These are phyloP conservation scores for Plasmodium vinckei DNA, from an alignment of 169 alveolate genomes.

Conservation along the genomic window DNA sequence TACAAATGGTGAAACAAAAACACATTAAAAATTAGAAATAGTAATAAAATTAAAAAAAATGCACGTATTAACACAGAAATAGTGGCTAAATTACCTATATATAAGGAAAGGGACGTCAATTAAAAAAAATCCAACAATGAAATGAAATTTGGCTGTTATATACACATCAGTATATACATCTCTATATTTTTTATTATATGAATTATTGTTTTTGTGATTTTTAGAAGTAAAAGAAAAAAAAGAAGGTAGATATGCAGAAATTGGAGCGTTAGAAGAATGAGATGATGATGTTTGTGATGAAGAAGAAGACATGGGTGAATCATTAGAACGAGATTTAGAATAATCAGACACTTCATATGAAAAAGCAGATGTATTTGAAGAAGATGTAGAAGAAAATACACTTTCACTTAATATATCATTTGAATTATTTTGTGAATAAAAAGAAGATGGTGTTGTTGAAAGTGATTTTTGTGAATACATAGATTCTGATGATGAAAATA, in stretches of 20 bases:
- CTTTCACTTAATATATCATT: no score
- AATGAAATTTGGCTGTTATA: conserved; percentile 70
- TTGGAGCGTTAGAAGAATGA: not conserved
- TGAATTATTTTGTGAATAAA: no score
- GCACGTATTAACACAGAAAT: no score
- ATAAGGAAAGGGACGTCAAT: conserved; percentile 59
- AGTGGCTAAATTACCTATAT: conserved; percentile 17
- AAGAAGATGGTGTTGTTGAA: no score
- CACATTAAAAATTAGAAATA: not conserved
- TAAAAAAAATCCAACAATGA: conserved; percentile 58
- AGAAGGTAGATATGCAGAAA: conserved; percentile 14
- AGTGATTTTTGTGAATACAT: no score
- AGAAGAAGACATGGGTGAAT: not conserved
- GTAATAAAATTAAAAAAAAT: no score
- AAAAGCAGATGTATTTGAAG: no score
- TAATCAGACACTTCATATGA: no score
- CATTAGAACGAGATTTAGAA: not conserved
- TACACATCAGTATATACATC: conserved; percentile 73
- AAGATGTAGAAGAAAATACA: no score
- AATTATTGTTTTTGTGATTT: conserved; percentile 10
- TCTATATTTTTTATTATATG: conserved; percentile 21
- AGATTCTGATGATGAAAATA: no score
- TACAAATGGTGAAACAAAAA: not conserved
- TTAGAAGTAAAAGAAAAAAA: conserved; percentile 20
- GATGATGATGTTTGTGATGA: conserved; percentile 1